phyloP scores from a whole-genome alignment of 148 eudicot species.

The Amaranthus hypochondriacus region DNA sequence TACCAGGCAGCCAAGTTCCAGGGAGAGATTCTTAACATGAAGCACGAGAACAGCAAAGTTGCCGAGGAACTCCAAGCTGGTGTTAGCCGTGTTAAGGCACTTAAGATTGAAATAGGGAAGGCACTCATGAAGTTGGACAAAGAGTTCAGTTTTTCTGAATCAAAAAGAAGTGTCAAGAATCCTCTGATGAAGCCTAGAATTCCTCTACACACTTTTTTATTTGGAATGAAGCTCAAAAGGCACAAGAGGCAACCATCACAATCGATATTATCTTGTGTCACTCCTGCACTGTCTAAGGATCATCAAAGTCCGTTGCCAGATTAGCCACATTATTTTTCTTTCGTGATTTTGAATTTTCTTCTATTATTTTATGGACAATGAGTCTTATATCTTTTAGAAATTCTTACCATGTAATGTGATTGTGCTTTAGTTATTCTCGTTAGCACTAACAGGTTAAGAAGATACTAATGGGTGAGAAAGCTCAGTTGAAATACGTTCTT shows the following conservation, averaged over 20 bases:
- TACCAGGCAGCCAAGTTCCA: conserved; percentile 73
- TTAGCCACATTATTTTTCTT: conserved; percentile 6
- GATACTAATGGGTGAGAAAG: neutral
- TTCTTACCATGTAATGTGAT: neutral
- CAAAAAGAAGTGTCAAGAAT: conserved; percentile 26
- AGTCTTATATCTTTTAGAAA: neutral
- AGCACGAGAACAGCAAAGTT: conserved; percentile 67
- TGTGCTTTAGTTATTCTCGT: no score
- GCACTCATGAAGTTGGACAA: conserved; percentile 45
- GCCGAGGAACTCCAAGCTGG: conserved; percentile 58
- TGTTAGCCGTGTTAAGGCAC: conserved; percentile 38
- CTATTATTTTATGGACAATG: neutral
- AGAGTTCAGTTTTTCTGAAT: conserved; percentile 42
- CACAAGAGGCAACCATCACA: conserved; percentile 31
- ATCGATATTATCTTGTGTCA: conserved; percentile 56
- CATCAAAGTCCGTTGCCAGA: conserved; percentile 26
- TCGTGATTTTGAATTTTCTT: neutral
- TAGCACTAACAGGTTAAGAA: no score
- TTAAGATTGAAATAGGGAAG: conserved; percentile 44
- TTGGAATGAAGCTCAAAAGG: conserved; percentile 62
- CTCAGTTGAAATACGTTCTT: neutral
- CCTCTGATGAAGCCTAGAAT: conserved; percentile 40
- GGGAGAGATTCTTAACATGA: conserved; percentile 79
- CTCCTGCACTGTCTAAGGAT: conserved; percentile 38
- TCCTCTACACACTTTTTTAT: conserved; percentile 64